Evolutionary conservation across 2,329 filamentous ascomycete genomes (phyloP), one percentile per base, ranked within the genome.

Genomic region (Tricladium varicosporioides): DNA sequence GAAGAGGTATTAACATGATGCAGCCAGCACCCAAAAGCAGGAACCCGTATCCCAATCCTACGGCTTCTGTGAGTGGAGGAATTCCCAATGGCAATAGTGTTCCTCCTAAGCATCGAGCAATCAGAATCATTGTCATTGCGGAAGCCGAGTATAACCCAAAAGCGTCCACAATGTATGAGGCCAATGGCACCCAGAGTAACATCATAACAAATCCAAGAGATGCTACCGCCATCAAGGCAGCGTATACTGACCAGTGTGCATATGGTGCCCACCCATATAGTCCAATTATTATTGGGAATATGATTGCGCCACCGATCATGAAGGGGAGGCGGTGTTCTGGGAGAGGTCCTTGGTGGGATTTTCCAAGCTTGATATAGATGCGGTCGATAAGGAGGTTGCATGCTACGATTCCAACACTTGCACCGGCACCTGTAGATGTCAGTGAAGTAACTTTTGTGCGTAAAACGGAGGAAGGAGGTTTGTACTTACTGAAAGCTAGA

Each of bases 281-380:
- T 56, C 82, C 75, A 0, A 85, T 71, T 1, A 79, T 76, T 11
- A 84, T 69, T 0, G 85, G 85, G 0, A 86, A 43, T 1, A 85
- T 57, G 0, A 85, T 45, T 0, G 78, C 78, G 0, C 79, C 80
- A 0, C 79, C 71, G 10, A 83, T 65, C 69, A 84, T 80, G 2
- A 86, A 72, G 0, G 84, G 84, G 0, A 86, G 73, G n/a, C 86
- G 81, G 63, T 81, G 84, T 62, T 89, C 86, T 0, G 86, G 85
- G 9, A 19, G 49, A 18, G 53, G 19, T 2, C 50, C 54, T 33
- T 46, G 48, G 16, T 49, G 16, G 69, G 57, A 53, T 11, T 60
- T 63, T 32, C 56, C 49, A 2, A 69, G 44, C 5, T 44, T 46
- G 33, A 60, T 32, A 32, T 67, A 69, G 13, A 69, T 58, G 3